Percentiles rank a stretch among this genome's conserved stretches.
phyloP scores from a whole-genome alignment of 345 rosid species.

The Erysimum cheiranthoides region DNA sequence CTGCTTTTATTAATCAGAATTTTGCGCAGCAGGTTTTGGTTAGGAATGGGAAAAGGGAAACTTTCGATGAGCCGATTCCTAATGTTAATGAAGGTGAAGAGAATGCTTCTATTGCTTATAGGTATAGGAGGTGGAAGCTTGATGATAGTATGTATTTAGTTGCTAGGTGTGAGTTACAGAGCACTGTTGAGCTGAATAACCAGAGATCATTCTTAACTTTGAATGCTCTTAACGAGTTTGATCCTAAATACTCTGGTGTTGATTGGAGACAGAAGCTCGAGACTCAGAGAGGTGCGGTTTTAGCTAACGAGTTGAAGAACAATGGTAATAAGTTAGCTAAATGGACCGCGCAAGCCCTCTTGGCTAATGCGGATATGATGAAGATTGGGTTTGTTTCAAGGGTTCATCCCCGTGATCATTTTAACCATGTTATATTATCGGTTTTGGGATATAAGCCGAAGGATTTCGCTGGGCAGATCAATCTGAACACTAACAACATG shows the following conservation, averaged over 20 bases:
- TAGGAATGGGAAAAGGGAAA: conserved; percentile 75
- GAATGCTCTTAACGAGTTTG: conserved; percentile 95
- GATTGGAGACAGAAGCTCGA: conserved; percentile 98
- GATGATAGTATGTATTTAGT: conserved; percentile 74
- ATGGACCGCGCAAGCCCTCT: conserved; percentile 93
- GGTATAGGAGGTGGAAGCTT: conserved; percentile 96
- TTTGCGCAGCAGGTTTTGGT: conserved; percentile 78
- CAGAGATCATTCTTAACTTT: conserved; percentile 76
- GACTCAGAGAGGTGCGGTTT: conserved; percentile 94
- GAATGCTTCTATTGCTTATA: conserved; percentile 88
- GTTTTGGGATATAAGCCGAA: conserved; percentile 87
- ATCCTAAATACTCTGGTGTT: conserved; percentile 90
- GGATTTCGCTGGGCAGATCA: conserved; percentile 89
- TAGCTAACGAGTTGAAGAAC: conserved; percentile 95
- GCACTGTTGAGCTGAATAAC: conserved; percentile 76
- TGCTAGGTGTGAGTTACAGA: conserved; percentile 92
- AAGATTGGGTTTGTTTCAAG: conserved; percentile 92
- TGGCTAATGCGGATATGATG: conserved; percentile 94
- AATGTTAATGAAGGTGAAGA: conserved; percentile 92
- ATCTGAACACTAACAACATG: conserved; percentile 86
- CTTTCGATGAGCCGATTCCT: conserved; percentile 86
- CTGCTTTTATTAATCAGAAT: conserved; percentile 51
- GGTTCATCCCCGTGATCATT: conserved; percentile 97
- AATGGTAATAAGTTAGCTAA: conserved; percentile 95
- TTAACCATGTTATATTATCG: conserved; percentile 89